Conservation (phyloP, 1,284 basidiomycete species). For the Irpex sp. region DNA sequence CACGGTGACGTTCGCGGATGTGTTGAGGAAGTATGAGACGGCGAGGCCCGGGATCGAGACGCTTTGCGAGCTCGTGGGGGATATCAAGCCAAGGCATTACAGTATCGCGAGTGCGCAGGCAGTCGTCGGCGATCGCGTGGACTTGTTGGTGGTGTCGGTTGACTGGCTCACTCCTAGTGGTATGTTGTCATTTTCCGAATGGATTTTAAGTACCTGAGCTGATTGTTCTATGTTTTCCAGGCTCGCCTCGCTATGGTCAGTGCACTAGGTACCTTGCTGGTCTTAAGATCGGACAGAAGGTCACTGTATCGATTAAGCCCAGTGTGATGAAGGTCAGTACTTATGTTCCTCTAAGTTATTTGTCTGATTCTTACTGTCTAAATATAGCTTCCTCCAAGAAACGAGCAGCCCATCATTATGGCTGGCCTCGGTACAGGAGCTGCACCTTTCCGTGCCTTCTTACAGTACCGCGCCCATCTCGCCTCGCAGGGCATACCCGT, state of each 20-base stretch:
- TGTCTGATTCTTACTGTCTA: neutral
- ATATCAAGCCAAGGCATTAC: slow-evolving; percentile 98
- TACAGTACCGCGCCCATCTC: slow-evolving; percentile 91
- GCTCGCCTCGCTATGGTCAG: slow-evolving; percentile 83
- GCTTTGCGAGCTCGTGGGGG: slow-evolving; percentile 85
- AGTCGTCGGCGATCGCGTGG: slow-evolving; percentile 92
- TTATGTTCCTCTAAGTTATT: neutral
- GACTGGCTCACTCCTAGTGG: slow-evolving; percentile 90
- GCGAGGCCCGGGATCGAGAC: slow-evolving; percentile 80
- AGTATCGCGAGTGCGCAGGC: slow-evolving; percentile 95
- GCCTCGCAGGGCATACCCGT: slow-evolving; percentile 73
- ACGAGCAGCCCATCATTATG: slow-evolving; percentile 94
- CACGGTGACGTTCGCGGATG: slow-evolving; percentile 91
- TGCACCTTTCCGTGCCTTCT: slow-evolving; percentile 97
- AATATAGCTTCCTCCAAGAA: slow-evolving; percentile 73
- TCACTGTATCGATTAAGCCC: slow-evolving; percentile 97
- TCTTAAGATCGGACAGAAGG: slow-evolving; percentile 84
- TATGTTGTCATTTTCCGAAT: slow-evolving; percentile 31
- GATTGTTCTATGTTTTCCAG: slow-evolving; percentile 33
- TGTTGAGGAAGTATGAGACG: slow-evolving; percentile 78
- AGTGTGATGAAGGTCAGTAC: slow-evolving; percentile 93
- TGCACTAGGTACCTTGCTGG: slow-evolving; percentile 93
- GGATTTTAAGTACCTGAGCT: neutral
- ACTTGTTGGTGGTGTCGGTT: slow-evolving; percentile 93
- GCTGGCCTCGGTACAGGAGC: slow-evolving; percentile 97